Percentiles rank a stretch among this genome's conserved stretches.
phyloP scores from a whole-genome alignment of 352 stramenopile genomes.

The Phytophthora ohioensis region DNA sequence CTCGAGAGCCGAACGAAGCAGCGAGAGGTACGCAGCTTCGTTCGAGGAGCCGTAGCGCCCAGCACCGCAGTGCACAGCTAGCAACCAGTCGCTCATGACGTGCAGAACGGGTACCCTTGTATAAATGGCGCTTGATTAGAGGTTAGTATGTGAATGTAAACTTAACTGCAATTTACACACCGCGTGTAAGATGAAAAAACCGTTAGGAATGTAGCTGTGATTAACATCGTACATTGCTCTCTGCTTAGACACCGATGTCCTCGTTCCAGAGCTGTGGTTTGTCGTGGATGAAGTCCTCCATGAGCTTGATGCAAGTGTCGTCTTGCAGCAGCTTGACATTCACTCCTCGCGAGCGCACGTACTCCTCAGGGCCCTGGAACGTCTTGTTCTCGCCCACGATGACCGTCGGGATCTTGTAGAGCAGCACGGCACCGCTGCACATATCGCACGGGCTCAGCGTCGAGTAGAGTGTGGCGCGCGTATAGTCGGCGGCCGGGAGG shows the following conservation, averaged over 20 bases:
- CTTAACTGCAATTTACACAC: constrained; percentile 5
- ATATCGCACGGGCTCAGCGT: constrained; percentile 55
- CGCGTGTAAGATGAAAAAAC: constrained; percentile 21
- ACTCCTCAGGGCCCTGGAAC: constrained; percentile 48
- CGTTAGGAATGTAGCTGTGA: neutral
- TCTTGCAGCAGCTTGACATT: constrained; percentile 44
- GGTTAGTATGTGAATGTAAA: neutral
- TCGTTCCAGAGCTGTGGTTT: constrained; percentile 47
- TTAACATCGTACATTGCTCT: neutral
- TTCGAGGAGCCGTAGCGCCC: constrained; percentile 47
- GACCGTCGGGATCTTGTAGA: constrained; percentile 57
- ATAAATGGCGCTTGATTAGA: neutral
- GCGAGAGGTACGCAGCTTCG: constrained; percentile 52
- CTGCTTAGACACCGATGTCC: constrained; percentile 38
- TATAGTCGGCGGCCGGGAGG: constrained; percentile 46
- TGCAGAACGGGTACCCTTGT: neutral
- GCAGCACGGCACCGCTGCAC: constrained; percentile 53
- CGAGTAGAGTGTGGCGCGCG: constrained; percentile 48
- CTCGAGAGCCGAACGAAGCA: constrained; percentile 50
- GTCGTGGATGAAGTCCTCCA: constrained; percentile 46
- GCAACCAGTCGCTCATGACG: constrained; percentile 50
- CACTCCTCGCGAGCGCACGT: constrained; percentile 44
- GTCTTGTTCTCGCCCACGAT: constrained; percentile 57
- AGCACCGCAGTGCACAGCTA: constrained; percentile 72
- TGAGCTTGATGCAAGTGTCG: constrained; percentile 45